Conservation (phyloP, 1,139 yeast species). For the Pichia sp. region DNA sequence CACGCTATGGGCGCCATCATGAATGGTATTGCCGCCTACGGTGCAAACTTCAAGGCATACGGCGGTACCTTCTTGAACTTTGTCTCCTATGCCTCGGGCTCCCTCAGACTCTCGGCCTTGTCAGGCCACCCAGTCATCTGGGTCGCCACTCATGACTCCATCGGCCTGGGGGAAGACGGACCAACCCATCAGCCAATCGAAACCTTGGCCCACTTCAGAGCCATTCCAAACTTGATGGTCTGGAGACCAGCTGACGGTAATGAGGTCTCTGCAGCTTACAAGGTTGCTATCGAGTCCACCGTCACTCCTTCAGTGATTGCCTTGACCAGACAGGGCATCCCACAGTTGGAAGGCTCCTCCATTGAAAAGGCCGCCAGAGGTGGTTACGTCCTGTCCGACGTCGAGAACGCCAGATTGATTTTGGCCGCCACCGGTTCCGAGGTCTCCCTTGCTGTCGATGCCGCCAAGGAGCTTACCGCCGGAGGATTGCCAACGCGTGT, state of each 20-base stretch:
- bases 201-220: conserved; percentile 97
- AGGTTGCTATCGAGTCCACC: conserved; percentile 64
- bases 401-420: conserved; percentile 67
- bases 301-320: conserved; percentile 88
- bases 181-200: conserved; percentile 99
- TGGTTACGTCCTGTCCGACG: conserved; percentile 73
- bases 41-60: conserved; percentile 86
- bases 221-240: conserved; percentile 88
- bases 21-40: conserved; percentile 96
- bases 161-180: conserved; percentile 99
- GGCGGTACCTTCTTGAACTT: conserved; percentile 99
- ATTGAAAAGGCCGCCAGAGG: conserved; percentile 92
- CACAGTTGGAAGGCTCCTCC: conserved; percentile 90
- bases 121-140: conserved; percentile 92
- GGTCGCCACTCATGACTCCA: conserved; percentile 99
- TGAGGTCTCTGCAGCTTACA: conserved; percentile 96
- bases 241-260: conserved; percentile 99
- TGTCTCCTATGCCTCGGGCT: conserved; percentile 97
- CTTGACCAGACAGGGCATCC: conserved; percentile 94
- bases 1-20: conserved; percentile 99
- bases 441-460: conserved; percentile 78
- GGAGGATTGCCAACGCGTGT: conserved; percentile 71
- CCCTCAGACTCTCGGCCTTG: conserved; percentile 90
- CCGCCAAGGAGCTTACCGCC: conserved; percentile 60
- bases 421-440: conserved; percentile 95